These are phyloP conservation scores for Verticillium nonalfalfae DNA, from an alignment of 2,329 filamentous ascomycete genomes.

Conservation along the genomic window DNA sequence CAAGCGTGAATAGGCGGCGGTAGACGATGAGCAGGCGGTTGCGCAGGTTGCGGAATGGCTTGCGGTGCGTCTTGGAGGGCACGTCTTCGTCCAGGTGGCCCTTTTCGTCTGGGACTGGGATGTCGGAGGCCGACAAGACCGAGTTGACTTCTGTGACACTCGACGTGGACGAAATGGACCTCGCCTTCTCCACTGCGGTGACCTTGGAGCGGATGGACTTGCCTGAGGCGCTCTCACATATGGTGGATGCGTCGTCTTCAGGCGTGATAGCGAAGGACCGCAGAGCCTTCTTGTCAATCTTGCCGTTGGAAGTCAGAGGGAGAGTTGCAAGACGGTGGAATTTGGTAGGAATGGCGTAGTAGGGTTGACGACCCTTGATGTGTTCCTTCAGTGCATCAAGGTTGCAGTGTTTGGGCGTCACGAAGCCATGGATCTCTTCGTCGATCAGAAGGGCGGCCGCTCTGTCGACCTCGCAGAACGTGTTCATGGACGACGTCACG, in stretches of 20 bases:
- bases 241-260: slow-evolving; percentile 1
- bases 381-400: slow-evolving; percentile 29
- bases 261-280: slow-evolving; percentile 17
- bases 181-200: slow-evolving; percentile 5
- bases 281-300: slow-evolving; percentile 45
- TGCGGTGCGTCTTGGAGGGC: slow-evolving; percentile 31
- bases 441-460: slow-evolving; percentile 40
- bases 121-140: neutral
- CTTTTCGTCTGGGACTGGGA: slow-evolving; percentile 2
- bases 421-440: slow-evolving; percentile 42
- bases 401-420: slow-evolving; percentile 26
- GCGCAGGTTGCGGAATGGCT: slow-evolving; percentile 31
- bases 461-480: slow-evolving; percentile 35
- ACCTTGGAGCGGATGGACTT: slow-evolving; percentile 2
- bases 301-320: slow-evolving; percentile 47
- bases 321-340: slow-evolving; percentile 35
- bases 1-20: slow-evolving; percentile 47
- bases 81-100: slow-evolving; percentile 18
- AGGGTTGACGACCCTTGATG: slow-evolving; percentile 37
- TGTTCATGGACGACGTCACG: slow-evolving; percentile 41
- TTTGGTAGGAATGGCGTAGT: slow-evolving; percentile 46
- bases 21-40: slow-evolving; percentile 46
- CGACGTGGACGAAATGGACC: neutral
- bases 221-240: neutral
- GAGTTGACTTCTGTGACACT: slow-evolving; percentile 1